Base-by-base conservation (phyloP, 1,284 basidiomycete genomes). In the Veloboletus limbatus region DNA sequence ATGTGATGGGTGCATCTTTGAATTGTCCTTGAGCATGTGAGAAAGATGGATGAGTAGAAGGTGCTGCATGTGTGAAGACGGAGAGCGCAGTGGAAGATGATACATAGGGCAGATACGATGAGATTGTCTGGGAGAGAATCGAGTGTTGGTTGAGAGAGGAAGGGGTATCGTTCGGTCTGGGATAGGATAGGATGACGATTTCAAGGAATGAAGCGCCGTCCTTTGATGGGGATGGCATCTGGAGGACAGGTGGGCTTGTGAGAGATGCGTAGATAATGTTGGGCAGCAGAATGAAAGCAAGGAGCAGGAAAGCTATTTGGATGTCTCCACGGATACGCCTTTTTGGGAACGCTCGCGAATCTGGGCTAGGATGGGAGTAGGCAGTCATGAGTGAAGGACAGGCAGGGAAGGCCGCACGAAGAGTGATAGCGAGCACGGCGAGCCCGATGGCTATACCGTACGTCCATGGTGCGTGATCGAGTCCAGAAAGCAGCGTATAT, bases 401-500 rank as follows among this genome's bases (percentile, higher is more conserved):
- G 18, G 18, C 11, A 17, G 24, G 2, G 20, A 43, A 28, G 8
- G 35, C 2, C 7, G 43, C 26, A 27, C 49, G 43, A 16, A 59
- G 22, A 16, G 39, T 10, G 20, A 49, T 43, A 6, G 57, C 26
- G 5, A 56, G 43, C 8, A 56, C 17, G 11, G 58, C 58, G 10
- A 61, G 53, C 11, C 62, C 34, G 11, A 62, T 40, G 5, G 66
- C 59, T 18, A 61, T 43, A 3, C 54, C 52, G 35, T 71, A 72
- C 20, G 70, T 71, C 68, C 69, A 74, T 14, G 69, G 69, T 6
- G 66, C 58, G 11, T 58, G 38, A 27, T 71, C 70, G 16, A 70
- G 45, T 52, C 47, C 60, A 36, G 56, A 54, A 8, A 70, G 51
- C 6, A 46, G 45, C n/a, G 18, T 46, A 31, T 40, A 54, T n/a